A percentile compares a stretch with the other conserved stretches of the same genome.
phyloP scores from a whole-genome alignment of 2,329 filamentous ascomycete genomes.

The Calonectria pteridis region DNA sequence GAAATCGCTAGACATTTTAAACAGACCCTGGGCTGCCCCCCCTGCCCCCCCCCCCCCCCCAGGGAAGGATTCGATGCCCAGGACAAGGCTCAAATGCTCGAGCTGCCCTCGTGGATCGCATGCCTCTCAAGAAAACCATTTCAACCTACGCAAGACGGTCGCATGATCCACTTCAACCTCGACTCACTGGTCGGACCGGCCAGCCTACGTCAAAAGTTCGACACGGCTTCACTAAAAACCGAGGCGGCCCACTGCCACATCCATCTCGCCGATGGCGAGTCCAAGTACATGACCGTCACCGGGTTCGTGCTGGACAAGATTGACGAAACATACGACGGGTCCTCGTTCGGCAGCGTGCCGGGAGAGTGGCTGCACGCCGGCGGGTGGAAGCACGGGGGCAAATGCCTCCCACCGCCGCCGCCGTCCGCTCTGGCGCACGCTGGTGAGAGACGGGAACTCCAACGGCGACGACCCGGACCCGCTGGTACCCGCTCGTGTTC shows the following conservation, averaged over 20 bases:
- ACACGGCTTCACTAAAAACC: not conserved
- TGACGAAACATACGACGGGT: not conserved
- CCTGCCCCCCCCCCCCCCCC: no score
- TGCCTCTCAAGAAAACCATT: not conserved
- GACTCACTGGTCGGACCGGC: not conserved
- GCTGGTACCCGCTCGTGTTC: not conserved
- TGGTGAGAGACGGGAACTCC: not conserved
- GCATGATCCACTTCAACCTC: not conserved
- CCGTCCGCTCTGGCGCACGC: not conserved
- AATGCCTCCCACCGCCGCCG: not conserved
- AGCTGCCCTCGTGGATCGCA: not conserved
- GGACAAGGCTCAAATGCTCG: not conserved
- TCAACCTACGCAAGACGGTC: not conserved
- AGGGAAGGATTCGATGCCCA: not conserved
- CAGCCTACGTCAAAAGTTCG: not conserved
- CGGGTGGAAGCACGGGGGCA: not conserved
- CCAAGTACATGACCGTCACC: not conserved
- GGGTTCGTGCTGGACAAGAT: not conserved
- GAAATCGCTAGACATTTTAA: not conserved
- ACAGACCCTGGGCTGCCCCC: not conserved
- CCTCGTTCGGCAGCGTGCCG: not conserved
- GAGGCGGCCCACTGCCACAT: not conserved
- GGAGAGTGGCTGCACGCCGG: not conserved
- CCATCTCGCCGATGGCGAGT: not conserved
- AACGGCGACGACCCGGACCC: not conserved